Evolutionary conservation across 768 basidiomycete species (phyloP).

Genomic region (Lactifluus pinguis): DNA sequence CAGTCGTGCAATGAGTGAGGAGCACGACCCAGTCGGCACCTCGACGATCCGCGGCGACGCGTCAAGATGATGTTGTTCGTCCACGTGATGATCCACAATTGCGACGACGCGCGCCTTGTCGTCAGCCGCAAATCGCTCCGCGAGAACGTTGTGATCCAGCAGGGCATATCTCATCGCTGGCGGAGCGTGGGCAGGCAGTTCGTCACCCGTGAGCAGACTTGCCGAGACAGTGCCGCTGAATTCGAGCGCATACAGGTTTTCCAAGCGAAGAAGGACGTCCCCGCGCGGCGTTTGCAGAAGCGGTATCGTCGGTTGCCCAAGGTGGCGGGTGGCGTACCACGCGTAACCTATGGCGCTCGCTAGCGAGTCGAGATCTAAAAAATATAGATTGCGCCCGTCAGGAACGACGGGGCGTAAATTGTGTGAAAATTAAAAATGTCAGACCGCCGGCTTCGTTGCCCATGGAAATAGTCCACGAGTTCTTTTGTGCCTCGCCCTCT

Average conservation of each 20-base stretch:
- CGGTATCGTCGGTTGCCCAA: conserved; percentile 47
- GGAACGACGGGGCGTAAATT: background rate
- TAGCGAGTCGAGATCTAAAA: conserved; percentile 78
- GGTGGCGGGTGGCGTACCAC: conserved; percentile 50
- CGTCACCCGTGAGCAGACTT: conserved; percentile 59
- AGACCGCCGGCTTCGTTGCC: conserved; percentile 96
- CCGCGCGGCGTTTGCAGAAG: conserved; percentile 58
- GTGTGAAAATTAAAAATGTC: conserved; percentile 9
- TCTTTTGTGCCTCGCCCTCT: conserved; percentile 1
- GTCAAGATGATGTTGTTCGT: conserved; percentile 60
- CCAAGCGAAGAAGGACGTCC: conserved; percentile 74
- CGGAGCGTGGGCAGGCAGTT: conserved; percentile 35
- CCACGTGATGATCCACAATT: conserved; percentile 87
- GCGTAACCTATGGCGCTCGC: conserved; percentile 82
- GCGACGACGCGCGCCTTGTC: conserved; percentile 43
- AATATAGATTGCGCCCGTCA: background rate
- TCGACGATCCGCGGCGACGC: conserved; percentile 60
- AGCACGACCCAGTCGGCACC: conserved; percentile 66
- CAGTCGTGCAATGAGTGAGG: conserved; percentile 51
- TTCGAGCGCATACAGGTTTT: conserved; percentile 73
- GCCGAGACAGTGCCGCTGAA: conserved; percentile 45
- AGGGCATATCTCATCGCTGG: conserved; percentile 55
- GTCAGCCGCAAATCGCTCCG: conserved; percentile 29
- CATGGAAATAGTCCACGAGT: conserved; percentile 77
- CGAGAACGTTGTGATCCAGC: conserved; percentile 85